Percentiles rank a stretch among this genome's conserved stretches.
phyloP scores from a whole-genome alignment of 208 protist species.

The Crithidia fasciculata region DNA sequence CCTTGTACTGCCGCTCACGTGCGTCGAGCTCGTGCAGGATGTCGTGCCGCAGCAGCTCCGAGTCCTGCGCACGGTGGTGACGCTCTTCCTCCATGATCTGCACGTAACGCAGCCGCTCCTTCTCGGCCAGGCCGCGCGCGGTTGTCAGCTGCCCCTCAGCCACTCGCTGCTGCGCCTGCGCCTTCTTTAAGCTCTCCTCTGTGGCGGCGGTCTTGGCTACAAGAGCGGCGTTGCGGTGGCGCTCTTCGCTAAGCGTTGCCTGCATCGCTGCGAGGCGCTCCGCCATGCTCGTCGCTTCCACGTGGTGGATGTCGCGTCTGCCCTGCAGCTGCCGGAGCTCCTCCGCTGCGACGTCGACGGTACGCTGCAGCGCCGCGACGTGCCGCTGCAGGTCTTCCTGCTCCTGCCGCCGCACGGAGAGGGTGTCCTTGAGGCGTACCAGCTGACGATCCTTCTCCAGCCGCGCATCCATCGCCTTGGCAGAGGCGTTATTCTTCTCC shows the following conservation, averaged over 20 bases:
- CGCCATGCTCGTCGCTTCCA: conserved; percentile 45
- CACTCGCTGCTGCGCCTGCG: conserved; percentile 41
- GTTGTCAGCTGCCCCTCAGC: conserved; percentile 50
- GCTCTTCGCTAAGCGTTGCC: conserved; percentile 52
- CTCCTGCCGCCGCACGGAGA: conserved; percentile 58
- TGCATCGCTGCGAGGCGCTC: conserved; percentile 42
- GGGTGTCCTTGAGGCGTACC: conserved; percentile 57
- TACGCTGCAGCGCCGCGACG: conserved; percentile 62
- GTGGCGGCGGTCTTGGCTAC: conserved; percentile 39
- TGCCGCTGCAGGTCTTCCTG: conserved; percentile 82
- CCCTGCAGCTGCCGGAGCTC: conserved; percentile 67
- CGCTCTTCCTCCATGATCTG: conserved; percentile 81
- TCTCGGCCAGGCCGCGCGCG: conserved; percentile 52
- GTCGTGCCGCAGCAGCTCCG: conserved; percentile 66
- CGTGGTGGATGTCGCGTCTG: conserved; percentile 49
- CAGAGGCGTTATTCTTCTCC: conserved; percentile 49
- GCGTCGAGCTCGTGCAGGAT: conserved; percentile 66
- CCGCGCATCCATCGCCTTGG: conserved; percentile 42
- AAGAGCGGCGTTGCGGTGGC: conserved; percentile 48
- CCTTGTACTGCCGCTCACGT: conserved; percentile 52
- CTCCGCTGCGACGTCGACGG: conserved; percentile 57
- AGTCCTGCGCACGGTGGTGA: conserved; percentile 51
- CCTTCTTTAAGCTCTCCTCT: conserved; percentile 41
- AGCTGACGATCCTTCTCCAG: conserved; percentile 42
- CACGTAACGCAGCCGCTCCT: conserved; percentile 55